These are phyloP conservation scores for Dimargaris cristalligena DNA, from an alignment of 192 early-diverging fungal species.

Conservation along the genomic window DNA sequence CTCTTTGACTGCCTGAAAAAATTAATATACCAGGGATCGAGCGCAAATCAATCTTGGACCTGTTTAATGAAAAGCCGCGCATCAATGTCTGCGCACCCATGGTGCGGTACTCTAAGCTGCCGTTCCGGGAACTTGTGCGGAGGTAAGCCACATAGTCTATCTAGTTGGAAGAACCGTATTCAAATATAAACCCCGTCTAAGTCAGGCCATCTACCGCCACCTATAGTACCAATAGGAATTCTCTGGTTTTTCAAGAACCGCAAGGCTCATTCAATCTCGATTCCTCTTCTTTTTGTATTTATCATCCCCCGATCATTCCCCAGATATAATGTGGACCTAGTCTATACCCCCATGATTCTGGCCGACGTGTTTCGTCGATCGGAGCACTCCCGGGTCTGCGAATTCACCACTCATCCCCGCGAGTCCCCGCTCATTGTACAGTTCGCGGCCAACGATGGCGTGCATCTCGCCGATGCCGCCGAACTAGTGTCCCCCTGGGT, in stretches of 20 bases:
- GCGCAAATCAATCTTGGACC: constrained; percentile 27
- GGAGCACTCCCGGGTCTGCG: constrained; percentile 56
- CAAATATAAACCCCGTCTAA: no score
- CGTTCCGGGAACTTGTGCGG: constrained; percentile 75
- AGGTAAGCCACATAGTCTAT: constrained; percentile 45
- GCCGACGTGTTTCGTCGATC: constrained; percentile 80
- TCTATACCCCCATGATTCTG: constrained; percentile 93
- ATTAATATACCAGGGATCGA: background rate
- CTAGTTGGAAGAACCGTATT: no score
- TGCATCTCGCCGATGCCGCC: constrained; percentile 70
- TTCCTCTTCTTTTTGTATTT: constrained; percentile 9
- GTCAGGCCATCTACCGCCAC: no score
- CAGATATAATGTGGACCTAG: constrained; percentile 73
- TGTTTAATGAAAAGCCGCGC: constrained; percentile 37
- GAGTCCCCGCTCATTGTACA: constrained; percentile 87
- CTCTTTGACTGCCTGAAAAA: no score
- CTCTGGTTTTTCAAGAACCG: no score
- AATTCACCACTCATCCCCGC: constrained; percentile 62
- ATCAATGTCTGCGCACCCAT: constrained; percentile 86
- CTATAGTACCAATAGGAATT: no score
- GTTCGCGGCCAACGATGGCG: constrained; percentile 72
- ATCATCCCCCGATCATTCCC: background rate
- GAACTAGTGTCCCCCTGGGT: constrained; percentile 64
- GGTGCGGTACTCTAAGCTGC: constrained; percentile 91
- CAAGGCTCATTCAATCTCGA: no score